Conservation (phyloP, 345 rosid genomes). For the Salix exigua region DNA sequence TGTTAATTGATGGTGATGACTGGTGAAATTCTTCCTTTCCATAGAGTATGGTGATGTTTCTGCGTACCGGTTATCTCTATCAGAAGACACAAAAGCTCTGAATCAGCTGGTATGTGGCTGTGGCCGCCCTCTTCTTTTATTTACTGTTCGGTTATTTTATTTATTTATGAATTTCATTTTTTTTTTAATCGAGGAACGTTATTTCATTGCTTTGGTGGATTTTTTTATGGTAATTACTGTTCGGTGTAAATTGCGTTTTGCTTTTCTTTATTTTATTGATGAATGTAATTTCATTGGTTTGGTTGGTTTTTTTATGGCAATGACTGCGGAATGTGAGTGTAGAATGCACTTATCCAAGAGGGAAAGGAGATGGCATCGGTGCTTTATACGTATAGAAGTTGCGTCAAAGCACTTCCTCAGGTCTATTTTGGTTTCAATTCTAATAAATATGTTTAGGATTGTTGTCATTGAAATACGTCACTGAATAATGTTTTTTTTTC, state of each 20-base stretch:
- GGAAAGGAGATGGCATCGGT: slow-evolving; percentile 98
- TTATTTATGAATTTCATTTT: too few relatives aligned
- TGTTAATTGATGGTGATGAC: too few relatives aligned
- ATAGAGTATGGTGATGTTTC: slow-evolving; percentile 91
- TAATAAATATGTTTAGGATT: not conserved
- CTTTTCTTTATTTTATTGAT: not conserved
- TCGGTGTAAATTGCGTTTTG: not conserved
- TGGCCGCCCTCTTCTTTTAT: not conserved
- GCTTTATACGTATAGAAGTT: slow-evolving; percentile 93
- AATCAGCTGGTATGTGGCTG: slow-evolving; percentile 71
- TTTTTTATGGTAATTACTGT: not conserved
- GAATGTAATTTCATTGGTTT: not conserved
- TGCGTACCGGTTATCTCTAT: slow-evolving; percentile 82
- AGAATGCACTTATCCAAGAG: slow-evolving; percentile 88
- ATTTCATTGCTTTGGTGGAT: too few relatives aligned
- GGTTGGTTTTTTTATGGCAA: slow-evolving; percentile 1
- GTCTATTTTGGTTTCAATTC: slow-evolving; percentile 27
- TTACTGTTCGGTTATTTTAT: too few relatives aligned
- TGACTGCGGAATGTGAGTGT: slow-evolving; percentile 24
- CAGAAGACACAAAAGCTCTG: slow-evolving; percentile 98
- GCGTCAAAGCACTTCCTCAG: slow-evolving; percentile 99
- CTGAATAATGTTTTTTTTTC: not conserved
- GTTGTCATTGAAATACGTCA: not conserved
- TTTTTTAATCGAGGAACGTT: too few relatives aligned
- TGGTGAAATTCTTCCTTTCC: slow-evolving; percentile 2